These are phyloP conservation scores for Pseudogymnoascus sp. DNA, from an alignment of 2,329 filamentous ascomycete species.

Conservation along the genomic window DNA sequence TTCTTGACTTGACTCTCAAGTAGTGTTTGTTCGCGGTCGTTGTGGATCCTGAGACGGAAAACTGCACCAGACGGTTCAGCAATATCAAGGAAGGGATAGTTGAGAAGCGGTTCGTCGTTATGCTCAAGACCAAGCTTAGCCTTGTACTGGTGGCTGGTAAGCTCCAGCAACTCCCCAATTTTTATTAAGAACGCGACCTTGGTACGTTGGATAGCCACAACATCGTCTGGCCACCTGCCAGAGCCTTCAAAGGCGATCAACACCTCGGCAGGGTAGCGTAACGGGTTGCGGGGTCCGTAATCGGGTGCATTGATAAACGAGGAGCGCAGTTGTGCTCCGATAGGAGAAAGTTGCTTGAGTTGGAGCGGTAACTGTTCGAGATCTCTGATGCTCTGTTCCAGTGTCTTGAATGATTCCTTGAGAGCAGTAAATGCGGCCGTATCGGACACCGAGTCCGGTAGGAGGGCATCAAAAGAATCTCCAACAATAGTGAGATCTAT, in stretches of 20 bases:
- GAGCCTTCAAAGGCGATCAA: conserved; percentile 90
- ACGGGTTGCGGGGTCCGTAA: conserved; percentile 32
- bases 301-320: conserved; percentile 52
- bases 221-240: conserved; percentile 84
- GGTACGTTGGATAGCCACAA: conserved; percentile 83
- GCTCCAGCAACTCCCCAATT: conserved; percentile 56
- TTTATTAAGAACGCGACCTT: conserved; percentile 81
- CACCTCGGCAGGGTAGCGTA: conserved; percentile 60
- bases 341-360: conserved; percentile 68
- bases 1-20: conserved; percentile 73
- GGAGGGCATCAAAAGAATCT: conserved; percentile 38
- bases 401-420: conserved; percentile 59
- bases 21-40: conserved; percentile 76
- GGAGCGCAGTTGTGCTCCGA: conserved; percentile 66
- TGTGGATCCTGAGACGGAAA: conserved; percentile 82
- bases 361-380: conserved; percentile 83
- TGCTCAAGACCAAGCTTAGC: conserved; percentile 78
- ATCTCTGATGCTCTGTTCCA: conserved; percentile 69
- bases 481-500: conserved; percentile 35
- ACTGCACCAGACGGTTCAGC: conserved; percentile 61
- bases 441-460: conserved; percentile 31
- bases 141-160: conserved; percentile 50
- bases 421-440: conserved; percentile 57
- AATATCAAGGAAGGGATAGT: conserved; percentile 77
- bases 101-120: conserved; percentile 57